These are phyloP conservation scores for Nicotiana benthamiana DNA, from an alignment of 257 asterid genomes.

Conservation along the genomic window DNA sequence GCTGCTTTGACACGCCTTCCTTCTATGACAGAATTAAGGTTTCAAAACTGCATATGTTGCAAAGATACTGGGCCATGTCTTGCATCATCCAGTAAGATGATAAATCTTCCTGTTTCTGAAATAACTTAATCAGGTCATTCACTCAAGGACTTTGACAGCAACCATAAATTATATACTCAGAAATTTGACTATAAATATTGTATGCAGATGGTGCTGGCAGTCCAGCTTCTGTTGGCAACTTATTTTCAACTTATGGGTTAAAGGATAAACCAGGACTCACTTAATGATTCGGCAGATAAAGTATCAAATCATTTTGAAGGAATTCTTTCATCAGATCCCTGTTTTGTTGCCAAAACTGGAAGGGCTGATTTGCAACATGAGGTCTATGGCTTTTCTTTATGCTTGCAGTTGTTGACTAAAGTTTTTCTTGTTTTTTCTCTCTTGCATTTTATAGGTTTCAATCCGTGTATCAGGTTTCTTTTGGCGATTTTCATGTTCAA, in stretches of 20 bases:
- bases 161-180: background rate
- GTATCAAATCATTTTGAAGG: background rate
- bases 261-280: background rate
- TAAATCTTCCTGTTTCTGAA: constrained; percentile 7
- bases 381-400: constrained; percentile 15
- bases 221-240: constrained; percentile 8
- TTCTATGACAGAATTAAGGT: constrained; percentile 24
- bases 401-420: background rate
- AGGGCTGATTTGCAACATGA: constrained; percentile 14
- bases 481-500: constrained; percentile 19
- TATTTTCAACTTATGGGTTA: background rate
- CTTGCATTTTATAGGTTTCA: background rate
- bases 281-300: background rate
- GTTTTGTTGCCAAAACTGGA: background rate
- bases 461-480: constrained; percentile 15
- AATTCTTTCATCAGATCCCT: constrained; percentile 3
- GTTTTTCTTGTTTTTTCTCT: background rate
- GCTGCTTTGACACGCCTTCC: constrained; percentile 19
- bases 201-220: constrained; percentile 6
- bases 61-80: constrained; percentile 21
- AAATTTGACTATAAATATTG: background rate
- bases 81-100: constrained; percentile 13
- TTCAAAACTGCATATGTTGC: constrained; percentile 18
- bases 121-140: constrained; percentile 10
- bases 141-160: background rate